A percentile compares a stretch with the other conserved stretches of the same genome.
phyloP scores from a whole-genome alignment of 345 rosid genomes.

The Aurinia saxatilis region DNA sequence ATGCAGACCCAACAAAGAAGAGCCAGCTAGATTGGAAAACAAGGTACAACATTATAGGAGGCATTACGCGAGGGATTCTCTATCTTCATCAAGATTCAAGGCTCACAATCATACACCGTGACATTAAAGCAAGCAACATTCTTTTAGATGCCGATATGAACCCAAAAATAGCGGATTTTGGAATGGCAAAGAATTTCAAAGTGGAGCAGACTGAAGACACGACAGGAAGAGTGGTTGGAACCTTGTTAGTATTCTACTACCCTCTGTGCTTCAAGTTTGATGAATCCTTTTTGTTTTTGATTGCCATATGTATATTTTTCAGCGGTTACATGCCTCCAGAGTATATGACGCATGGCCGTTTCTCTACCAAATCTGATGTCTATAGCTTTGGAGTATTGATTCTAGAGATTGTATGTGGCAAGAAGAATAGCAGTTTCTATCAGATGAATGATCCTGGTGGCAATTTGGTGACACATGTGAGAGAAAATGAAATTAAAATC shows the following conservation, averaged over 20 bases:
- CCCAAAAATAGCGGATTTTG: constrained; percentile 3
- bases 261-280: not conserved
- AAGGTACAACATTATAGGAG: not conserved
- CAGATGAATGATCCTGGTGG: not conserved
- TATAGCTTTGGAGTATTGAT: constrained; percentile 32
- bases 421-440: constrained; percentile 19
- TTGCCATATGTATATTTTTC: not conserved
- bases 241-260: constrained; percentile 13
- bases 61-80: not conserved
- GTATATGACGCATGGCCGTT: constrained; percentile 19
- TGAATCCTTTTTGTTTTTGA: not conserved
- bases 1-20: not conserved
- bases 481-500: not conserved
- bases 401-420: constrained; percentile 30
- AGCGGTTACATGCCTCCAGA: constrained; percentile 38
- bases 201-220: constrained; percentile 5
- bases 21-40: not conserved
- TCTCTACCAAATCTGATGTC: constrained; percentile 29
- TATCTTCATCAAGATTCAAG: constrained; percentile 22
- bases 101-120: constrained; percentile 21
- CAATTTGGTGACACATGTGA: constrained; percentile 9
- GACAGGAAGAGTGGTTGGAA: constrained; percentile 2
- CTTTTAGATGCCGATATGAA: constrained; percentile 9
- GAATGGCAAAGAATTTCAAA: constrained; percentile 7
- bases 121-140: constrained; percentile 16